A percentile compares a stretch with the other conserved stretches of the same genome.
Evolutionary conservation across 352 stramenopile genomes (phyloP).

Genomic region (Peronosclerospora sorghi): DNA sequence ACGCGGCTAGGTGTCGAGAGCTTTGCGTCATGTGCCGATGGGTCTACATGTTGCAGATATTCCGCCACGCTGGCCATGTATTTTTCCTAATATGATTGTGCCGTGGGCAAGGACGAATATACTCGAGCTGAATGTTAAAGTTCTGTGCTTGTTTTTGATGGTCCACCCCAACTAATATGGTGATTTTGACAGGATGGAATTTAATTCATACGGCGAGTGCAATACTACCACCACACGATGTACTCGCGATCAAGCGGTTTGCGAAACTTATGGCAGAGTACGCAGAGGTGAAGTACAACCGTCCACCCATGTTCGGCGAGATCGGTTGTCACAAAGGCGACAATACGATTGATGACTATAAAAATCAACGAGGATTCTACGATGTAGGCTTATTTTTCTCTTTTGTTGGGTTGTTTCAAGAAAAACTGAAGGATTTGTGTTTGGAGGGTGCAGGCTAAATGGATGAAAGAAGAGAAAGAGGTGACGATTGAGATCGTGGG

Average conservation of each 20-base stretch:
- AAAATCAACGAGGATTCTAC: constrained; percentile 44
- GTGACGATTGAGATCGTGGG: constrained; percentile 58
- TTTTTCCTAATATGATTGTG: constrained; percentile 63
- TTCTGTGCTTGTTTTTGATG: background rate
- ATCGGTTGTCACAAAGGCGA: constrained; percentile 73
- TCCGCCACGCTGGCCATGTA: constrained; percentile 34
- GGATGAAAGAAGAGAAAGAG: constrained; percentile 64
- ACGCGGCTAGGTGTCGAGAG: constrained; percentile 25
- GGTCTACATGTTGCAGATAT: constrained; percentile 56
- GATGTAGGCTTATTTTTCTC: constrained; percentile 11
- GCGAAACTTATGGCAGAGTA: constrained; percentile 38
- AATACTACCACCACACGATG: constrained; percentile 46
- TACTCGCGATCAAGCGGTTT: constrained; percentile 43
- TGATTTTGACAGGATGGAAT: constrained; percentile 21
- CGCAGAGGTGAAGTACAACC: background rate
- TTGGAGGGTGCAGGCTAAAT: constrained; percentile 29
- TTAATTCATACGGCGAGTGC: constrained; percentile 63
- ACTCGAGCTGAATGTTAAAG: constrained; percentile 36
- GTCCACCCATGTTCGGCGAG: constrained; percentile 13
- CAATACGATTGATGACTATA: constrained; percentile 53
- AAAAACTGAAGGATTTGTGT: background rate
- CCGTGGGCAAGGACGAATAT: constrained; percentile 31
- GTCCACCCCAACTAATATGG: background rate
- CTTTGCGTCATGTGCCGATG: constrained; percentile 45
- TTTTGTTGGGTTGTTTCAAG: background rate